phyloP scores from a whole-genome alignment of 306 rosid genomes.

The Betula pendula region DNA sequence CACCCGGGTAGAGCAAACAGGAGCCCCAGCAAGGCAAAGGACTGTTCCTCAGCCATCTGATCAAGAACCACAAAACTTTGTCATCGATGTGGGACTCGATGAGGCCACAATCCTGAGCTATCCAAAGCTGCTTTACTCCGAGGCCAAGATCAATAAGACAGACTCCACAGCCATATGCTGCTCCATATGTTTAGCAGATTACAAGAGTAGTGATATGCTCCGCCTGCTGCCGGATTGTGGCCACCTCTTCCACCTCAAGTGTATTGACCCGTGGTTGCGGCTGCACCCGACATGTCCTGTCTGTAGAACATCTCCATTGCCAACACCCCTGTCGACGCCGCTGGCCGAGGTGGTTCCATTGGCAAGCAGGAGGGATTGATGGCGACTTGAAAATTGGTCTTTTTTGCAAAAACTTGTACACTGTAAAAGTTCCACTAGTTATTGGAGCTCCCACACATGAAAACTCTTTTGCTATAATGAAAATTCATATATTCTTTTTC shows the following conservation, averaged over 20 bases:
- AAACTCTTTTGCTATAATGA: conserved; percentile 16
- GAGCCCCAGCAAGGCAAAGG: conserved; percentile 22
- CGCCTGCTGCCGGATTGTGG: conserved; percentile 77
- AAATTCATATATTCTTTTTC: neutral
- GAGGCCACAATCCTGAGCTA: conserved; percentile 62
- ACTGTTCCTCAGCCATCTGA: conserved; percentile 14
- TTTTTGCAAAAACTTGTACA: neutral
- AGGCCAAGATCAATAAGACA: conserved; percentile 51
- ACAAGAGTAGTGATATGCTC: conserved; percentile 55
- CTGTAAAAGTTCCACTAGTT: neutral
- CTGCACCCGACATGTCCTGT: conserved; percentile 85
- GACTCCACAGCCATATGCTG: conserved; percentile 61
- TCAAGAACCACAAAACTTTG: conserved; percentile 35
- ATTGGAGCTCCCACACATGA: conserved; percentile 15
- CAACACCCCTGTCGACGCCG: conserved; percentile 90
- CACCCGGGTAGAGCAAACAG: conserved; percentile 37
- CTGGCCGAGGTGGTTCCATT: conserved; percentile 88
- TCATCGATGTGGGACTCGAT: conserved; percentile 70
- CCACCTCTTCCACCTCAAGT: conserved; percentile 69
- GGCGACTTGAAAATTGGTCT: conserved; percentile 16
- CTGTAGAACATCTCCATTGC: conserved; percentile 87
- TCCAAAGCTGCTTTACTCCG: conserved; percentile 72
- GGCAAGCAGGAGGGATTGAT: conserved; percentile 54
- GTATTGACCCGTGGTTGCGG: conserved; percentile 89
- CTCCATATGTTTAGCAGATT: conserved; percentile 81